Percentiles rank a stretch among this genome's conserved stretches.
These are phyloP conservation scores for Ciborinia camelliae DNA, from an alignment of 2,329 filamentous ascomycete genomes.

Conservation along the genomic window DNA sequence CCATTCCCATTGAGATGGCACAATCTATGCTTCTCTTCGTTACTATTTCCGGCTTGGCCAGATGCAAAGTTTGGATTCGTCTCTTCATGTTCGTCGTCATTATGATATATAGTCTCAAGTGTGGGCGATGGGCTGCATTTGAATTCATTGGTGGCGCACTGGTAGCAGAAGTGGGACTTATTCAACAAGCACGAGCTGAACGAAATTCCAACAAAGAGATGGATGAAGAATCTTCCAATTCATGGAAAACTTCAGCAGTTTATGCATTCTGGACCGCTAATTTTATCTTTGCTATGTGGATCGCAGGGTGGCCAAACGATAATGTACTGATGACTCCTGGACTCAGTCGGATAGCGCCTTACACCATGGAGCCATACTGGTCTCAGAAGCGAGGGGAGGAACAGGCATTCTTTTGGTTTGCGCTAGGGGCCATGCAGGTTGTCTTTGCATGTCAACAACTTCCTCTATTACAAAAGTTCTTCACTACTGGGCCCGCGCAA, in stretches of 20 bases:
- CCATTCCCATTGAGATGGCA: conserved; percentile 36
- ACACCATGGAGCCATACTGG: conserved; percentile 32
- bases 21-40: conserved; percentile 35
- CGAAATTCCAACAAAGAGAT: conserved; percentile 21
- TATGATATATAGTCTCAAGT: conserved; percentile 31
- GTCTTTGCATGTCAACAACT: conserved; percentile 38
- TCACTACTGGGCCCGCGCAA: conserved; percentile 48
- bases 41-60: conserved; percentile 30
- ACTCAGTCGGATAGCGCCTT: conserved; percentile 25
- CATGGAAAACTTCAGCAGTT: conserved; percentile 9
- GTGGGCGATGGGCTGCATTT: conserved; percentile 33
- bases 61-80: conserved; percentile 30
- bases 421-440: conserved; percentile 35
- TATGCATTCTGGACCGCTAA: conserved; percentile 33
- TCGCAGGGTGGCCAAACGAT: conserved; percentile 35
- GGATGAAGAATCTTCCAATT: neutral
- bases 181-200: conserved; percentile 31
- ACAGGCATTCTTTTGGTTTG: conserved; percentile 30
- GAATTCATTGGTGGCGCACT: conserved; percentile 48
- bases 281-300: conserved; percentile 30
- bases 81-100: conserved; percentile 28
- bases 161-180: conserved; percentile 44
- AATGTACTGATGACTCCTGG: conserved; percentile 30
- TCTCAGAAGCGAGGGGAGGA: conserved; percentile 25
- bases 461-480: conserved; percentile 41